phyloP scores from a whole-genome alignment of 345 rosid genomes.

The Eucalyptus curtisii region DNA sequence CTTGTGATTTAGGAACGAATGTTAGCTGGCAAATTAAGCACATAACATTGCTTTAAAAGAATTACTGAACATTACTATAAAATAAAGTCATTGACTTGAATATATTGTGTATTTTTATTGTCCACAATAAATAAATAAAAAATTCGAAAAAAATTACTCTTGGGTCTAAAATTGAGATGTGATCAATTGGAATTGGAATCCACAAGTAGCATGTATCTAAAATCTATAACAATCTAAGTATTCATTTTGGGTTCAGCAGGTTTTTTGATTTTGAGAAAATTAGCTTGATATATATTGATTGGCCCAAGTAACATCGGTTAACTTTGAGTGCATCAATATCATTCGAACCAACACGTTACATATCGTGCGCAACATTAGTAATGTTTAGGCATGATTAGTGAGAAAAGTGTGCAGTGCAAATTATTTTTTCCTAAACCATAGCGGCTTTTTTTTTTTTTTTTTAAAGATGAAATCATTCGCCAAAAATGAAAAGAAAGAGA shows the following conservation, averaged over 20 bases:
- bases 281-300: not conserved
- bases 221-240: not conserved
- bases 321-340: not conserved
- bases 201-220: not conserved
- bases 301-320: not conserved
- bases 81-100: not conserved
- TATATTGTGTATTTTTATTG: not conserved
- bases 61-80: not conserved
- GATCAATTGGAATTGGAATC: not conserved
- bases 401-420: not conserved
- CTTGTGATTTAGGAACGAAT: not conserved
- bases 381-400: not conserved
- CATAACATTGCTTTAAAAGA: not conserved
- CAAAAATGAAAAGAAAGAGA: not conserved
- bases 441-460: not conserved
- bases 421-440: not conserved
- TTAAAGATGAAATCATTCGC: not conserved
- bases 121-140: not conserved
- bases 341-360: fast-evolving
- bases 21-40: not conserved
- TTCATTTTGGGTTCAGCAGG: not conserved
- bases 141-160: fast-evolving
- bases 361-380: fast-evolving
- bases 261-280: not conserved
- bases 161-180: not conserved